These are phyloP conservation scores for Grifola frondosa DNA, from an alignment of 1,284 basidiomycete species.

Conservation along the genomic window DNA sequence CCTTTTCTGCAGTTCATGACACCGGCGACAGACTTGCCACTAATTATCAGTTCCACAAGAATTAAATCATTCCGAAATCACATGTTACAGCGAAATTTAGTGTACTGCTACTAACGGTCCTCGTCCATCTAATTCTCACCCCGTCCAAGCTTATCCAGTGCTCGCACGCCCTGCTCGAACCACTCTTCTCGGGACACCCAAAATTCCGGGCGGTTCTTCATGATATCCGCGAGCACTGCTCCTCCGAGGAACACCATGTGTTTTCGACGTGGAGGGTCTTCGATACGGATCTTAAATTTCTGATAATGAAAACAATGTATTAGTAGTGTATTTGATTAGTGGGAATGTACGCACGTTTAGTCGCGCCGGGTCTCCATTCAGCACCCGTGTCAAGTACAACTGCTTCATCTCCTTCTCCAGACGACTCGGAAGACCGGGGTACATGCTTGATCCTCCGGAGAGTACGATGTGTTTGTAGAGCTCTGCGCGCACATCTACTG, in stretches of 20 bases:
- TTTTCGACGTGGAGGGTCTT: constrained; percentile 96
- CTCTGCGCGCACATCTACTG: constrained; percentile 88
- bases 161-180: constrained; percentile 83
- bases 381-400: constrained; percentile 88
- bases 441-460: constrained; percentile 97
- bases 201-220: constrained; percentile 94
- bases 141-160: constrained; percentile 82
- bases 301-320: constrained; percentile 33
- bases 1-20: constrained; percentile 1
- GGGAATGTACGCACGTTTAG: constrained; percentile 70
- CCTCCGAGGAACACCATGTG: constrained; percentile 99
- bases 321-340: neutral
- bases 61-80: constrained; percentile 15
- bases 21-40: too few relatives aligned
- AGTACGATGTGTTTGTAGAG: constrained; percentile 99
- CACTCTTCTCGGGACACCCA: constrained; percentile 94
- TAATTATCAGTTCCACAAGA: constrained; percentile 9
- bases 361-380: constrained; percentile 82
- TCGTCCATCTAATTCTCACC: constrained; percentile 47
- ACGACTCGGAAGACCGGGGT: constrained; percentile 94
- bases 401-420: constrained; percentile 99
- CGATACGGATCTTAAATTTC: constrained; percentile 99
- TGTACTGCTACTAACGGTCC: neutral
- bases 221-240: constrained; percentile 95
- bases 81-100: constrained; percentile 9